Base-by-base conservation (phyloP, 495 filamentous ascomycete species). In the Penicillium samsonianum region DNA sequence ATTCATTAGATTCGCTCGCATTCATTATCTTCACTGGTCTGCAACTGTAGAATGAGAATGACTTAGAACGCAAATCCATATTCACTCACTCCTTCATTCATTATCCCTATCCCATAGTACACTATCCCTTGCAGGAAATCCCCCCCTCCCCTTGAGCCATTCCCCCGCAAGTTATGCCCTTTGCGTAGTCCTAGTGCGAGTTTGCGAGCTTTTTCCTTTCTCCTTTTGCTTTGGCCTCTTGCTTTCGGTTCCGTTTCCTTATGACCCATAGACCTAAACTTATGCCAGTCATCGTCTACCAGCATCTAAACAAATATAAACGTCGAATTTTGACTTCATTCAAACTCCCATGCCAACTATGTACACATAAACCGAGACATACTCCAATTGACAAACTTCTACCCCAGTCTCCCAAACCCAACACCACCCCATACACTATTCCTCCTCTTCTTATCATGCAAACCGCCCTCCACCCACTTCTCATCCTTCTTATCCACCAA, bases 1-100 rank as follows among this genome's bases (percentile, higher is more conserved):
- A 73, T 67, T 20, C 53, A 67, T 65, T 70, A 73, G 70, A 73
- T 26, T 67, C 10, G 30, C 11, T 53, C 43, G 46, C 14, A 44
- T 20, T n/a, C 19, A 52, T 25, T 22, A 12, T 26, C 14, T 10
- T 6, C 6, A 20, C 5, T n/a, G 10, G 0, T 40, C 11, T 42
- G 25, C 1, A 41, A 0, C 7, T 2, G 17, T 25, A n/a, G n/a
- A n/a, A n/a, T n/a, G n/a, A 41, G 20, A 22, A 11, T 3, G 0
- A 10, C 10, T 30, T 30, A 1, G 1, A 10, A 9, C 9, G 28
- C 8, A n/a, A n/a, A n/a, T n/a, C n/a, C n/a, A n/a, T n/a, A n/a
- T n/a, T n/a, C n/a, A n/a, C n/a, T 30, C 28, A 2, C 8, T 30
- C 0, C 10, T 10, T 9, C 8, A 1, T 1, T 7, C 8, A 28